Conservation (phyloP, 2,329 filamentous ascomycete genomes). For the Spiromastix sp. region DNA sequence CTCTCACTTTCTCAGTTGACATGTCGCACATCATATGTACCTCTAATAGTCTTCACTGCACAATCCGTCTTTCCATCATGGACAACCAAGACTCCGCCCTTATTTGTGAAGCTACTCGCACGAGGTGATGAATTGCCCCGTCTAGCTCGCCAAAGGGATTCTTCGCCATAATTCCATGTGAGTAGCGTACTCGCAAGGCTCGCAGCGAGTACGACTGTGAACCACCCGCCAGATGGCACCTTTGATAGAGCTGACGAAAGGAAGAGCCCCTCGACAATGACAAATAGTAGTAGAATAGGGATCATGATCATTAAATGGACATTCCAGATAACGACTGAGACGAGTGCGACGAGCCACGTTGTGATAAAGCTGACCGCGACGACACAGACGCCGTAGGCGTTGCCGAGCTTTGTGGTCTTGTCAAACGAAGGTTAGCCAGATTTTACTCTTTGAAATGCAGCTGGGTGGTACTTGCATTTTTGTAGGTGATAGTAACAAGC, state of each 20-base stretch:
- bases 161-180: conserved; percentile 70
- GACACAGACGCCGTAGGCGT: conserved; percentile 70
- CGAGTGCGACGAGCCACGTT: conserved; percentile 62
- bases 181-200: conserved; percentile 57
- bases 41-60: conserved; percentile 11
- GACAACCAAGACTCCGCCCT: conserved; percentile 8
- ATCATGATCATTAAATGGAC: conserved; percentile 51
- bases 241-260: conserved; percentile 61
- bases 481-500: conserved; percentile 64
- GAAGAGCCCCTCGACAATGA: conserved; percentile 58
- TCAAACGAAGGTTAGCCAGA: conserved; percentile 2
- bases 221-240: conserved; percentile 68
- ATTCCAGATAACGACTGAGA: conserved; percentile 63
- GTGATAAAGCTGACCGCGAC: conserved; percentile 72
- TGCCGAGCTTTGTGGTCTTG: conserved; percentile 56
- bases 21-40: background rate
- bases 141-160: conserved; percentile 65
- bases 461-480: conserved; percentile 36
- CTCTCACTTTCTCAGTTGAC: background rate
- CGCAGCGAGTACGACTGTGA: conserved; percentile 56
- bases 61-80: conserved; percentile 9
- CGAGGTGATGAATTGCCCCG: conserved; percentile 39
- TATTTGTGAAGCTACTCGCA: conserved; percentile 12
- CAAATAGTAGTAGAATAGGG: conserved; percentile 52
- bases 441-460: background rate